These are phyloP conservation scores for Pistacia atlantica DNA, from an alignment of 345 rosid species.

Conservation along the genomic window DNA sequence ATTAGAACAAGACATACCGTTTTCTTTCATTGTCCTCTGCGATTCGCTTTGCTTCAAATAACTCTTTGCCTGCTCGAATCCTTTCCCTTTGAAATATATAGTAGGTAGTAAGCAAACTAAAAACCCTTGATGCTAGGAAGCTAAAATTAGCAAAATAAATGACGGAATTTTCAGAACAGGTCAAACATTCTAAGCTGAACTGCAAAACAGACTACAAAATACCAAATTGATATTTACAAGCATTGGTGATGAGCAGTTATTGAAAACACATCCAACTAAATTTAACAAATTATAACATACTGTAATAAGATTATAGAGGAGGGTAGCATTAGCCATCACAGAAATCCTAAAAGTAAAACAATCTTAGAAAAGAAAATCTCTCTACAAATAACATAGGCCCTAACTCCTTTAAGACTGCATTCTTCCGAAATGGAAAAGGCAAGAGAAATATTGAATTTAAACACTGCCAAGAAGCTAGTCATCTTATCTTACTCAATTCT, in stretches of 20 bases:
- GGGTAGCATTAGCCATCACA: background rate
- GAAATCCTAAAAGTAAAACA: conserved; percentile 7
- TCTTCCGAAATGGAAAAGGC: background rate
- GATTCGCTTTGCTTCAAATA: conserved; percentile 51
- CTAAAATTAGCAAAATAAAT: background rate
- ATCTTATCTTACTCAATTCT: background rate
- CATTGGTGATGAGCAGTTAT: background rate
- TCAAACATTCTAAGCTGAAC: background rate
- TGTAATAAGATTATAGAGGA: background rate
- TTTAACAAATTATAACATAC: background rate
- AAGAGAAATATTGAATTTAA: background rate
- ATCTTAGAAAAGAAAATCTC: background rate
- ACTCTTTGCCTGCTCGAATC: conserved; percentile 66
- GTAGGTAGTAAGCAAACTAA: conserved; percentile 7
- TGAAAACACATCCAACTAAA: background rate
- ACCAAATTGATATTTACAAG: background rate
- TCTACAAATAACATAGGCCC: background rate
- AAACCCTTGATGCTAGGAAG: background rate
- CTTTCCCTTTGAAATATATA: conserved; percentile 57
- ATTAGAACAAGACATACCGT: conserved; percentile 43
- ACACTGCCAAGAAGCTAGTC: background rate
- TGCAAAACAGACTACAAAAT: background rate
- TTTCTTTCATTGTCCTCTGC: conserved; percentile 78
- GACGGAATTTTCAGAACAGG: background rate
- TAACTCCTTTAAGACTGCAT: too few species aligned